phyloP scores from a whole-genome alignment of 2,329 filamentous ascomycete species.

The Cercospora sp. region DNA sequence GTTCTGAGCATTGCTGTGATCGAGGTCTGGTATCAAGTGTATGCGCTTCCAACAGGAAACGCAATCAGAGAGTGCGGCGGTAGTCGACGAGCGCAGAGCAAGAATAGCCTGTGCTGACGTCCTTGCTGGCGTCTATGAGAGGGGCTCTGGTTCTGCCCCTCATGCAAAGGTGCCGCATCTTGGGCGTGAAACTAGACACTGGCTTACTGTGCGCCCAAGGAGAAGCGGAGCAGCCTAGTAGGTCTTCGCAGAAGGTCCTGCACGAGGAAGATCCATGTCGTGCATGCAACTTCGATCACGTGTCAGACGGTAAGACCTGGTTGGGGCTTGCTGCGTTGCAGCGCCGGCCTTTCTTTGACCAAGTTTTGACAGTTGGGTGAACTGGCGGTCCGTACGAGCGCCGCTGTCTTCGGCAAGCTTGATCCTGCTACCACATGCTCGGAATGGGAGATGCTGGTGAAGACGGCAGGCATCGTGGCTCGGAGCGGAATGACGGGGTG shows the following conservation, averaged over 20 bases:
- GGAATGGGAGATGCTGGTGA: neutral
- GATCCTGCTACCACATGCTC: neutral
- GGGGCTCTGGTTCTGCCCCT: neutral
- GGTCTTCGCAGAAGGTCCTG: neutral
- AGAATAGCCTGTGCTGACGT: neutral
- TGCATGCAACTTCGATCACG: conserved; percentile 7
- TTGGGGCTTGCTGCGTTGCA: neutral
- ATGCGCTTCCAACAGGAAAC: neutral
- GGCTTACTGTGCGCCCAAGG: neutral
- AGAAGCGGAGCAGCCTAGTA: neutral
- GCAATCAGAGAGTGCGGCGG: neutral
- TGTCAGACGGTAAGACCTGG: neutral
- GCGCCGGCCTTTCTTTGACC: neutral
- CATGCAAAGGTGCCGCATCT: neutral
- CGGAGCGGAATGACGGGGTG: neutral
- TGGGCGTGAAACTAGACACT: neutral
- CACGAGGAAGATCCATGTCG: conserved; percentile 15
- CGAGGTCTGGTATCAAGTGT: neutral
- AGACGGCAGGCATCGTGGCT: neutral
- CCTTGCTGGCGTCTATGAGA: neutral
- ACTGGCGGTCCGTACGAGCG: neutral
- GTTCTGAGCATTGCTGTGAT: neutral
- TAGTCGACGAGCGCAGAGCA: neutral
- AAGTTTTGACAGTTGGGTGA: neutral
- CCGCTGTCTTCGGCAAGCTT: neutral